These are phyloP conservation scores for Rhizoctonia solani DNA, from an alignment of 1,284 basidiomycete genomes.

Conservation along the genomic window DNA sequence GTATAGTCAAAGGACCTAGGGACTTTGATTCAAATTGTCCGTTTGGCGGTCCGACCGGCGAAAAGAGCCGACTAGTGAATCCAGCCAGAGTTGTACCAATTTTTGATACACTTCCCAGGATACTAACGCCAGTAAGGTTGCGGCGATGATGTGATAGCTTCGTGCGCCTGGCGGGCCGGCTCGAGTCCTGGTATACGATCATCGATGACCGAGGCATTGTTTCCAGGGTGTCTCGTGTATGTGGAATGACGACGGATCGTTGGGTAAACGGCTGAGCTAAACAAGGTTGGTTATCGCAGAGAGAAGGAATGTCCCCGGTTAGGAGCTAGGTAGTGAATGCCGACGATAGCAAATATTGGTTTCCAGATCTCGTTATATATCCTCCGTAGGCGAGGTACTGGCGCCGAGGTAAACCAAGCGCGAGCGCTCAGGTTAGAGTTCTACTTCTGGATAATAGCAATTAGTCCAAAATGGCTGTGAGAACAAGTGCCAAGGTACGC, in stretches of 20 bases:
- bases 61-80: slow-evolving; percentile 15
- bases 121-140: slow-evolving; percentile 12
- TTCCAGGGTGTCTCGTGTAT: slow-evolving; percentile 15
- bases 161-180: slow-evolving; percentile 15
- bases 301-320: too few relatives aligned
- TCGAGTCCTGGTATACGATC: neutral
- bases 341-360: slow-evolving; percentile 7
- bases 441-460: too few relatives aligned
- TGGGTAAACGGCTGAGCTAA: neutral
- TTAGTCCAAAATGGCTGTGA: slow-evolving; percentile 3
- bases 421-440: too few relatives aligned
- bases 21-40: slow-evolving; percentile 14
- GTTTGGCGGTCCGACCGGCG: slow-evolving; percentile 17
- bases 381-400: slow-evolving; percentile 6
- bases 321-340: too few relatives aligned
- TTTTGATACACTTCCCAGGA: slow-evolving; percentile 26
- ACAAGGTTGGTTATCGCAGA: neutral
- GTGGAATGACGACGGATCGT: neutral
- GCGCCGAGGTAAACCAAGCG: neutral
- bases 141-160: slow-evolving; percentile 27
- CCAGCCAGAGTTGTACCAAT: slow-evolving; percentile 23
- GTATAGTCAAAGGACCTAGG: neutral
- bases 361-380: slow-evolving; percentile 3
- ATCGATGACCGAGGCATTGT: slow-evolving; percentile 25
- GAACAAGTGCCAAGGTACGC: slow-evolving; percentile 10